Percentiles rank a stretch among this genome's conserved stretches.
Evolutionary conservation across 768 basidiomycete species (phyloP).

Genomic region (Panus rudis): DNA sequence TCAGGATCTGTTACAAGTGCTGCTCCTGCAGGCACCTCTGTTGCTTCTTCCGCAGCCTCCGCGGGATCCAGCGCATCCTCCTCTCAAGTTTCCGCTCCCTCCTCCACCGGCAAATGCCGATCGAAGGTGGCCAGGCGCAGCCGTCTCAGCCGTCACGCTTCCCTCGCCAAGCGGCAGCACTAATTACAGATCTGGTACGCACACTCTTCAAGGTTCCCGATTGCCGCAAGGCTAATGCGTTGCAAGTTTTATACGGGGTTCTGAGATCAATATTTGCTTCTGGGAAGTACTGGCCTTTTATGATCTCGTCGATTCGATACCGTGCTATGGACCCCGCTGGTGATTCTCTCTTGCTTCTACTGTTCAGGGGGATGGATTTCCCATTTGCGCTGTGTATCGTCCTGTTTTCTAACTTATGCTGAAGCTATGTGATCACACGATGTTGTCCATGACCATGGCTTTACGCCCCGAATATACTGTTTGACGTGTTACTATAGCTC

Average conservation of each 20-base stretch:
- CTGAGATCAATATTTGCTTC: conserved; percentile 21
- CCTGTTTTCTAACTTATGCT: no score
- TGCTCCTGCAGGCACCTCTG: conserved; percentile 5
- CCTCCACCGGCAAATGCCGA: conserved; percentile 11
- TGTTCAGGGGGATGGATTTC: conserved; percentile 4
- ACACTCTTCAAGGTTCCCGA: background rate
- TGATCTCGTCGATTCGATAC: conserved; percentile 13
- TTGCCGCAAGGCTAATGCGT: conserved; percentile 3
- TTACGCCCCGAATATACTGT: background rate
- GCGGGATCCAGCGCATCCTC: conserved; percentile 5
- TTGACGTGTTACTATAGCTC: no score
- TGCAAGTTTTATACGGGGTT: conserved; percentile 2
- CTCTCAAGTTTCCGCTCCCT: conserved; percentile 9
- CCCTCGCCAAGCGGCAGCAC: conserved; percentile 18
- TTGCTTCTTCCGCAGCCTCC: conserved; percentile 8
- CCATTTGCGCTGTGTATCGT: background rate
- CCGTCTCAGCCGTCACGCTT: no score
- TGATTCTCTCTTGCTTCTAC: conserved; percentile 4
- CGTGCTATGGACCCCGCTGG: conserved; percentile 10
- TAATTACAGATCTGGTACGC: conserved; percentile 13
- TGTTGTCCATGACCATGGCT: no score
- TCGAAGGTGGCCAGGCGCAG: conserved; percentile 9
- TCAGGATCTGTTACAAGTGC: conserved; percentile 4
- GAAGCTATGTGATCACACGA: no score
- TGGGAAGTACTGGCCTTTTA: conserved; percentile 14